A percentile compares a stretch with the other conserved stretches of the same genome.
Conservation (phyloP, 2,329 filamentous ascomycete genomes). For the Purpureocillium lavendulum region DNA sequence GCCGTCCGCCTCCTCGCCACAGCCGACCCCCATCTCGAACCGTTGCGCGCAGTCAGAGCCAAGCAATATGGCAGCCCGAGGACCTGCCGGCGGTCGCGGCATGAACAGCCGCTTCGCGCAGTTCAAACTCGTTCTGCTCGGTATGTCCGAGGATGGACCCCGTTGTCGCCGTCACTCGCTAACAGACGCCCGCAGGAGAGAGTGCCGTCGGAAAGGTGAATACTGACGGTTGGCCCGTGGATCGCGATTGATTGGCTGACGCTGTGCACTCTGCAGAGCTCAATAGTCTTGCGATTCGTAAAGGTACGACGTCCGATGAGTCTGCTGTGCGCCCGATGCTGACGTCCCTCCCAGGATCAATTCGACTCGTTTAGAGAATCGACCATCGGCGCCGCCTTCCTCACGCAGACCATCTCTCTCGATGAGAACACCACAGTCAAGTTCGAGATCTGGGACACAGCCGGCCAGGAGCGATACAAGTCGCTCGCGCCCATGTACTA, state of each 20-base stretch:
- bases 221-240: too few species aligned
- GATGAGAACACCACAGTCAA: slow-evolving; percentile 98
- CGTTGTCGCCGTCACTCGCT: slow-evolving; percentile 7
- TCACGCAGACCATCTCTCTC: slow-evolving; percentile 97
- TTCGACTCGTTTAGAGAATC: slow-evolving; percentile 97
- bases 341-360: slow-evolving; percentile 63
- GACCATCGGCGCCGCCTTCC: slow-evolving; percentile 95
- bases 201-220: slow-evolving; percentile 96
- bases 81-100: slow-evolving; percentile 53
- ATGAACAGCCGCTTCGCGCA: slow-evolving; percentile 86
- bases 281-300: slow-evolving; percentile 94
- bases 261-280: slow-evolving; percentile 55
- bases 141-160: slow-evolving; percentile 41
- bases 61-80: slow-evolving; percentile 72
- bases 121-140: slow-evolving; percentile 96
- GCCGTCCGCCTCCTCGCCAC: slow-evolving; percentile 3
- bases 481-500: slow-evolving; percentile 99
- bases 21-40: slow-evolving; percentile 5
- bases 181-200: slow-evolving; percentile 57
- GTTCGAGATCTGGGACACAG: slow-evolving; percentile 99
- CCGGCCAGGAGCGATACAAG: slow-evolving; percentile 98
- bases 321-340: slow-evolving; percentile 6
- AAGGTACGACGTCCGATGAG: slow-evolving; percentile 57
- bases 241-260: neutral
- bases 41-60: too few species aligned